Conservation (phyloP, 805 yeast genomes). For the Lipomyces sp. region DNA sequence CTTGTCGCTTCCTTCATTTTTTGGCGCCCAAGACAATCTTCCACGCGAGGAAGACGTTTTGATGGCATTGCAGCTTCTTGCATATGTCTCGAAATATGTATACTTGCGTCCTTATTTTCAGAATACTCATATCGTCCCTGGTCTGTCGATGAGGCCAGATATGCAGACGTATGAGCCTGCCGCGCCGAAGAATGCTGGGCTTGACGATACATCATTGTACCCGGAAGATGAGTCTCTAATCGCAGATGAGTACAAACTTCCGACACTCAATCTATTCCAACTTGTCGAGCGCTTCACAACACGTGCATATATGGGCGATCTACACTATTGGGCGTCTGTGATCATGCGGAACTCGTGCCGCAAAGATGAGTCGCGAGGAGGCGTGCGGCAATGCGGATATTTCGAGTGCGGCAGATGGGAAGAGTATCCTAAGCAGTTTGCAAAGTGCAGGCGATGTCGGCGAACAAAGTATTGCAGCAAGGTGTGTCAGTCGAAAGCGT, state of each 20-base stretch:
- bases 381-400: conserved; percentile 91
- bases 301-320: conserved; percentile 65
- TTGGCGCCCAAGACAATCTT: conserved; percentile 35
- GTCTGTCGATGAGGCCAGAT: conserved; percentile 49
- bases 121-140: conserved; percentile 68
- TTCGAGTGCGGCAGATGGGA: conserved; percentile 96
- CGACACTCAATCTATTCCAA: conserved; percentile 67
- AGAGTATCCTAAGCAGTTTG: conserved; percentile 81
- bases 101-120: conserved; percentile 70
- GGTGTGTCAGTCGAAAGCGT: conserved; percentile 85
- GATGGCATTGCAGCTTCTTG: conserved; percentile 88
- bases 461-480: conserved; percentile 92
- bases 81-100: conserved; percentile 90
- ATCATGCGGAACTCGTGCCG: conserved; percentile 95
- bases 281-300: conserved; percentile 87
- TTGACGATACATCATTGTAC: conserved; percentile 17
- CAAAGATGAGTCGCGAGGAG: conserved; percentile 80
- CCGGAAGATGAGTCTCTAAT: conserved; percentile 30
- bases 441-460: conserved; percentile 91
- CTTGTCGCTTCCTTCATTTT: conserved; percentile 15
- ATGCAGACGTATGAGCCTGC: background rate
- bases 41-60: conserved; percentile 92
- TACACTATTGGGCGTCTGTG: conserved; percentile 97
- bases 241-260: conserved; percentile 48
- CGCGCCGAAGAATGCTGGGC: conserved; percentile 1